Evolutionary conservation across 2,329 filamentous ascomycete species (phyloP), one percentile per base, ranked within the genome.

Genomic region (Colletotrichum gloeosporioides): DNA sequence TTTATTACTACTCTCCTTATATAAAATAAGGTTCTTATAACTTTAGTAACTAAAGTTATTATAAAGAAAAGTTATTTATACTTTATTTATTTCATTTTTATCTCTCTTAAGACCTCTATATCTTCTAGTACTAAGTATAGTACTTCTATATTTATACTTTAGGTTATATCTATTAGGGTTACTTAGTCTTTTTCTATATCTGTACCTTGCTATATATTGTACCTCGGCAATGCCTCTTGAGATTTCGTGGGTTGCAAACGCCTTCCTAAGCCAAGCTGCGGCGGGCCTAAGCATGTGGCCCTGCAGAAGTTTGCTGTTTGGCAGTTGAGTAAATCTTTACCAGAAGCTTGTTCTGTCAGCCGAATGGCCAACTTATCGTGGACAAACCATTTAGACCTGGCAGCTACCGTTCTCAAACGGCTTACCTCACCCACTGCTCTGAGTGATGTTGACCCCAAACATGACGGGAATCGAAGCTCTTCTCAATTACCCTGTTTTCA

Each of bases 331-430:
- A 10, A 12, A 12, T 12, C 39, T 49, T 9, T 5, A 22, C 6
- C 10, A 53, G n/a, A 22, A 22, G 18, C 44, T 53, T 53, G n/a
- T 53, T 12, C n/a, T 22, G 12, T 53, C 1, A 6, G 13, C 6
- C n/a, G 44, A 0, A 53, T 6, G n/a, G n/a, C 4, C 44, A 22
- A 53, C 4, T 22, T 0, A 10, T 53, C 12, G 10, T 22, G n/a
- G n/a, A 13, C 12, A 53, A 53, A 0, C 44, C 10, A 13, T 22
- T 2, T 6, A 12, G 39, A n/a, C 3, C 5, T 49, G 10, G n/a
- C 1, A 12, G 10, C 10, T 53, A 10, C 10, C n/a, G 39, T 10
- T 53, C 4, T 13, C 10, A 22, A 6, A 12, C 44, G n/a, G 44
- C 44, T 53, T 53, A 1, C 0, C 18, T 49, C 39, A 3, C 39